phyloP scores from a whole-genome alignment of 176 grass and related monocot species.

The Tuctoria greenei region DNA sequence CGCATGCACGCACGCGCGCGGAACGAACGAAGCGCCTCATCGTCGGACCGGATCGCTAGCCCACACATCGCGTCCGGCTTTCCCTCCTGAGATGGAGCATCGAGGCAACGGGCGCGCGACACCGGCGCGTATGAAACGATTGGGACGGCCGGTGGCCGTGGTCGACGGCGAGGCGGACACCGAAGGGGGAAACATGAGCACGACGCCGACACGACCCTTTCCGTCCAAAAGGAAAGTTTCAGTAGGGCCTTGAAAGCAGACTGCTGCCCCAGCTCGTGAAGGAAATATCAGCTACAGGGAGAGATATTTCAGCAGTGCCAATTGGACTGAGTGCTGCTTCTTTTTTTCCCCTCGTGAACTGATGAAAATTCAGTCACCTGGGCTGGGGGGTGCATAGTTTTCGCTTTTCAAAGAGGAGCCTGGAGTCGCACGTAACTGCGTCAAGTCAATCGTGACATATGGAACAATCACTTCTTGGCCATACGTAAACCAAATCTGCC shows the following conservation, averaged over 20 bases:
- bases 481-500: not conserved
- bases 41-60: not conserved
- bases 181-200: not conserved
- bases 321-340: not conserved
- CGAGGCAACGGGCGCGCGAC: not conserved
- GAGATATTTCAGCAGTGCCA: slow-evolving; percentile 25
- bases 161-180: slow-evolving; percentile 25
- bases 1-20: not conserved
- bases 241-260: slow-evolving; percentile 4
- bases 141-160: slow-evolving; percentile 12
- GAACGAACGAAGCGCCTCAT: not conserved
- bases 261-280: not conserved
- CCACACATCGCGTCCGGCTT: not conserved
- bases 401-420: not conserved
- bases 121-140: not conserved
- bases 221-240: not conserved
- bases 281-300: slow-evolving; percentile 24
- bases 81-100: not conserved
- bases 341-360: not conserved
- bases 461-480: not conserved
- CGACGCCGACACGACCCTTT: not conserved
- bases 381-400: not conserved
- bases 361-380: not conserved
- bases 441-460: not conserved
- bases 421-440: too few species aligned